Conservation (phyloP, 2,329 filamentous ascomycete species). For the Trichoderma sp. region DNA sequence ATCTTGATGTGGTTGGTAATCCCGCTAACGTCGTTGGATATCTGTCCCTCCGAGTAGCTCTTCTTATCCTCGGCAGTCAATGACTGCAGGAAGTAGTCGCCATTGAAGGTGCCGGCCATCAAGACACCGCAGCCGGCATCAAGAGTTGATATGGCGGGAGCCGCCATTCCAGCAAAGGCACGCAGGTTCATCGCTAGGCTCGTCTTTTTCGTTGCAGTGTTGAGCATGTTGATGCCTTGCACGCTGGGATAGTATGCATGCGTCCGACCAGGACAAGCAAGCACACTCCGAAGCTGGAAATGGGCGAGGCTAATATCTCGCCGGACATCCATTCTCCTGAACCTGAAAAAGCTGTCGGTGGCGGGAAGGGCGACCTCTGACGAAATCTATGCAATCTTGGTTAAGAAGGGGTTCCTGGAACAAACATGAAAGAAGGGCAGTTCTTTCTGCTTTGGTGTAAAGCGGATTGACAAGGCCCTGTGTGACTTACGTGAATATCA, state of each 20-base stretch:
- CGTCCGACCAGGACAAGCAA: slow-evolving; percentile 55
- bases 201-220: slow-evolving; percentile 47
- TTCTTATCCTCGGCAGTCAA: slow-evolving; percentile 42
- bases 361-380: slow-evolving; percentile 35
- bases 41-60: slow-evolving; percentile 43
- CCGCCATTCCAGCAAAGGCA: slow-evolving; percentile 36
- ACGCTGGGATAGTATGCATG: slow-evolving; percentile 57
- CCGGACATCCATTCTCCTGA: slow-evolving; percentile 55
- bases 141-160: slow-evolving; percentile 48
- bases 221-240: slow-evolving; percentile 50
- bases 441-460: background rate
- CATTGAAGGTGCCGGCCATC: slow-evolving; percentile 58
- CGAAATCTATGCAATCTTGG: background rate
- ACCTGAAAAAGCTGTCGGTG: slow-evolving; percentile 55
- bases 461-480: background rate
- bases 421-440: background rate
- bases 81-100: slow-evolving; percentile 52
- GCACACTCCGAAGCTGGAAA: slow-evolving; percentile 63
- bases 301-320: slow-evolving; percentile 57
- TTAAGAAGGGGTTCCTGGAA: background rate
- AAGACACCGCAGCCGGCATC: slow-evolving; percentile 54
- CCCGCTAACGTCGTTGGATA: slow-evolving; percentile 49
- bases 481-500: slow-evolving; percentile 36
- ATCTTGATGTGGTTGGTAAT: slow-evolving; percentile 67
- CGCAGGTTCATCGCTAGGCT: slow-evolving; percentile 47